These are phyloP conservation scores for Ruellia speciosa DNA, from an alignment of 305 asterid genomes.

Conservation along the genomic window DNA sequence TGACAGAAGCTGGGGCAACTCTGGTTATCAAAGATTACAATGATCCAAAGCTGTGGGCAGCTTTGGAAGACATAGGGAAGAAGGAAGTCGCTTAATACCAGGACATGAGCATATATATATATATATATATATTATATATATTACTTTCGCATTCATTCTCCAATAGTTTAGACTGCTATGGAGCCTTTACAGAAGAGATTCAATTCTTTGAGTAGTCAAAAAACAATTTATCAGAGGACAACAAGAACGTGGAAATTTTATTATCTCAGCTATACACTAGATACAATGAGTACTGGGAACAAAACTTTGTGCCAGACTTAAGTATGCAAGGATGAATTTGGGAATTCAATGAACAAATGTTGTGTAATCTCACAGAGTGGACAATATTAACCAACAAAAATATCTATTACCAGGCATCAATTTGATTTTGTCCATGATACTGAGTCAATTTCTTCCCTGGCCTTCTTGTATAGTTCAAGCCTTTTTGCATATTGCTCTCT, in stretches of 20 bases:
- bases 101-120: not conserved
- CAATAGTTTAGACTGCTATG: not conserved
- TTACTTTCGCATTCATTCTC: too few relatives aligned
- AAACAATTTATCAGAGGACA: not conserved
- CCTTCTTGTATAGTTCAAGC: constrained; percentile 89
- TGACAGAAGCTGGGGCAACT: constrained; percentile 49
- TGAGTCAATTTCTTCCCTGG: constrained; percentile 84
- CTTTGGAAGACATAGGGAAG: constrained; percentile 37
- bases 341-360: constrained; percentile 11
- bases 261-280: not conserved
- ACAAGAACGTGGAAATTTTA: not conserved
- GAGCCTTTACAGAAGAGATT: not conserved
- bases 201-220: not conserved
- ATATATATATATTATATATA: too few relatives aligned
- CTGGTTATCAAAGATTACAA: constrained; percentile 54
- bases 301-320: constrained; percentile 14
- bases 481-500: constrained; percentile 65
- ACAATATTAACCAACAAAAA: constrained; percentile 20
- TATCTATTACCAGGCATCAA: constrained; percentile 3
- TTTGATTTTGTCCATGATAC: constrained; percentile 66
- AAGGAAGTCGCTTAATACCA: constrained; percentile 14
- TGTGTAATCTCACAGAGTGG: constrained; percentile 1
- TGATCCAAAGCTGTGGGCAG: constrained; percentile 47
- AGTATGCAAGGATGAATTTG: constrained; percentile 7
- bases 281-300: constrained; percentile 6